Evolutionary conservation across 2,329 filamentous ascomycete species (phyloP).

Genomic region (Grosmannia penicillata): DNA sequence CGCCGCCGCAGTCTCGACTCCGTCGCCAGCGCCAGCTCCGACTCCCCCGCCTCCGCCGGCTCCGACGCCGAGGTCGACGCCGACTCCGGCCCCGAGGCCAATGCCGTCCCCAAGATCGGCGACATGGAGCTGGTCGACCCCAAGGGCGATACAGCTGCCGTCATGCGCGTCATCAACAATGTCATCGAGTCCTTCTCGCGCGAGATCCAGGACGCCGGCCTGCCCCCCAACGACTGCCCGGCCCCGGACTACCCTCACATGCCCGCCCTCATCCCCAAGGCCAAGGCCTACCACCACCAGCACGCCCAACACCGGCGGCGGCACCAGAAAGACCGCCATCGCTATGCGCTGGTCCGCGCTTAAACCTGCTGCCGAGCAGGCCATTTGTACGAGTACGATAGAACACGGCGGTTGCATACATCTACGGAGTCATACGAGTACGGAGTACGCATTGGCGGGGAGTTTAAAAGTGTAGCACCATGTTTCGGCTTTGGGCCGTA

Average conservation of each 20-base stretch:
- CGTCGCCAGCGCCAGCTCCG: conserved; percentile 4
- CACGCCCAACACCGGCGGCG: conserved; percentile 2
- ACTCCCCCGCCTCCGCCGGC: not conserved
- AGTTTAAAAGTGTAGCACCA: no score
- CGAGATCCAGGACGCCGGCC: conserved; percentile 8
- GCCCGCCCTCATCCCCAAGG: conserved; percentile 11
- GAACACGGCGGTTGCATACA: no score
- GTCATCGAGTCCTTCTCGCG: conserved; percentile 13
- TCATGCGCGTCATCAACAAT: conserved; percentile 11
- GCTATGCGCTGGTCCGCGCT: conserved; percentile 5
- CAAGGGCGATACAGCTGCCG: conserved; percentile 9
- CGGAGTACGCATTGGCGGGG: no score
- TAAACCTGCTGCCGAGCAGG: no score
- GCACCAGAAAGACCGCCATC: conserved; percentile 1
- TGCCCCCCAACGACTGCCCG: conserved; percentile 1
- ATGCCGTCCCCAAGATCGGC: conserved; percentile 8
- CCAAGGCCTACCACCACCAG: conserved; percentile 8
- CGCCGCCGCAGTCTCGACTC: conserved; percentile 7
- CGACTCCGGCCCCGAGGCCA: not conserved
- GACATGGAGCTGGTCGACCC: conserved; percentile 18
- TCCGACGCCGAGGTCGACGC: not conserved
- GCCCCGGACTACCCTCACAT: conserved; percentile 4
- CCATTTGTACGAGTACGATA: no score
- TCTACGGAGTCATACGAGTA: no score
- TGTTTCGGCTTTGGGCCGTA: no score